phyloP scores from a whole-genome alignment of 495 filamentous ascomycete genomes.

The Massariosphaeria phaeospora region DNA sequence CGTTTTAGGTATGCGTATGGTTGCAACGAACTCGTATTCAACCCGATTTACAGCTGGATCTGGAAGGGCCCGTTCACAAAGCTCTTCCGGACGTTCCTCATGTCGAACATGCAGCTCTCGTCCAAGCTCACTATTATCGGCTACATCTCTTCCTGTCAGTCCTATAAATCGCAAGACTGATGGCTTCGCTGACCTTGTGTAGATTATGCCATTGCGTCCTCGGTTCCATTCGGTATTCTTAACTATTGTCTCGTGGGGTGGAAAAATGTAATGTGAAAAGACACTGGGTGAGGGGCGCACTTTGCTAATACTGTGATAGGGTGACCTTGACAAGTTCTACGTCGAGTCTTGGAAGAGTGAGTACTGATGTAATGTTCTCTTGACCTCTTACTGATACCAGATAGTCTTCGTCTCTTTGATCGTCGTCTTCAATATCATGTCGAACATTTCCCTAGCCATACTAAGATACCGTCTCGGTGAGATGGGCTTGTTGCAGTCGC shows the following conservation, averaged over 20 bases:
- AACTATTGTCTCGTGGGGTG: constrained; percentile 47
- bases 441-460: constrained; percentile 59
- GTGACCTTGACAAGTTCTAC: constrained; percentile 70
- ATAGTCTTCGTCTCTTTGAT: constrained; percentile 71
- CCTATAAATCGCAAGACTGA: too few species aligned
- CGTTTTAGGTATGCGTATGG: constrained; percentile 77
- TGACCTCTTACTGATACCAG: too few species aligned
- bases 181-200: too few species aligned
- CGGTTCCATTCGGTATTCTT: constrained; percentile 37
- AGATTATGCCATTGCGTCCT: constrained; percentile 44
- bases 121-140: constrained; percentile 36
- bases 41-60: constrained; percentile 49
- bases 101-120: constrained; percentile 33
- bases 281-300: too few species aligned
- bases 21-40: constrained; percentile 71
- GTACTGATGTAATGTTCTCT: too few species aligned
- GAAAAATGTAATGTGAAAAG: too few species aligned
- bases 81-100: constrained; percentile 32
- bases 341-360: constrained; percentile 70
- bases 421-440: constrained; percentile 66
- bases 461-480: constrained; percentile 66
- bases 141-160: too few species aligned
- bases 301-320: constrained; percentile 75
- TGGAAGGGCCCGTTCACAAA: constrained; percentile 32
- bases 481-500: constrained; percentile 39